Evolutionary conservation across 441 rosid species (phyloP), one percentile per base, ranked within the genome.

Genomic region (Geranium incanum): DNA sequence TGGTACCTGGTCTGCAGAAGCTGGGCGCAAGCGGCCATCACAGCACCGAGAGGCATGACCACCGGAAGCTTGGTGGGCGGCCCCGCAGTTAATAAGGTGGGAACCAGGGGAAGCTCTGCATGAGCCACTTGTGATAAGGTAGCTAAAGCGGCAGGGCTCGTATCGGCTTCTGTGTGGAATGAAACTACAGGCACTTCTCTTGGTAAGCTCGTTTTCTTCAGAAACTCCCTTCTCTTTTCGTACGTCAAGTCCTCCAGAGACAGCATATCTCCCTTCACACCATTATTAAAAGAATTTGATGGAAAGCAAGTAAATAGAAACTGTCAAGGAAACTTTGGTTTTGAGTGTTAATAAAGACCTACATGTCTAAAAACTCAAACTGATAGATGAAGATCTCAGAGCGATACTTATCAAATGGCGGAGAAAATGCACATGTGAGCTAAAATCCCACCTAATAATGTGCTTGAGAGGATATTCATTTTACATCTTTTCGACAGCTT

Each of bases 11-110:
- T 78, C 70, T 88, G 92, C 43, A 92, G 88, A 59, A 90, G 84
- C 87, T 84, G 97, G 9, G 98, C 99, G 38, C 99, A 92, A 15
- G 98, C 96, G 64, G 99, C 96, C 97, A 92, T 95, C 62, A 89
- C 96, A 57, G 99, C 99, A 63, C 96, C 91, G 0, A 95, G 88
- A 15, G 99, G 98, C 77, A 90, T 86, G 23, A 92, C 86, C 64
- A 95, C 96, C 0, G 98, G 98, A 38, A 95, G 87, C 78, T 88
- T 88, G 0, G 96, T 57, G 1, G 87, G 78, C 76, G 87, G 79
- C 37, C 87, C 88, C 7, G 85, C 60, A 0, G 83, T 23, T 23
- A 23, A 78, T 62, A 83, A 69, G 68, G 86, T 78, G 12, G 79
- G 70, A 50, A 78, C 75, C 48, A 82, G 68, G 6, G 97, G 92